Conservation (phyloP, 352 stramenopile species). For the Phytophthora boehmeriae region DNA sequence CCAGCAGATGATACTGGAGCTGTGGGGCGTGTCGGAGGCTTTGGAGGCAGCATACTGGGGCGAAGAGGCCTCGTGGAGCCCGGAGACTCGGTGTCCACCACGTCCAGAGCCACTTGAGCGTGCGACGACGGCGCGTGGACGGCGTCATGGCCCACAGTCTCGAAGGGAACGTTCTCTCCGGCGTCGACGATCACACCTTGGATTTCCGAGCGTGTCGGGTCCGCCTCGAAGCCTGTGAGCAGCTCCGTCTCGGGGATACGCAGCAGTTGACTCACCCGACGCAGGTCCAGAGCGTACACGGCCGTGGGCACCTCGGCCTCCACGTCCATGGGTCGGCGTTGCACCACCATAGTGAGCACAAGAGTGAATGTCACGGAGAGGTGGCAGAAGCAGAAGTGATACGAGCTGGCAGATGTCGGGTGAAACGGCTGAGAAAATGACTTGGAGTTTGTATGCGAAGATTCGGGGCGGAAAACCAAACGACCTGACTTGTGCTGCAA, state of each 20-base stretch:
- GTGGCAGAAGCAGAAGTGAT: constrained; percentile 13
- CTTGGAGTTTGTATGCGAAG: constrained; percentile 10
- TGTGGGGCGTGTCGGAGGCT: constrained; percentile 23
- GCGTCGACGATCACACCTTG: constrained; percentile 81
- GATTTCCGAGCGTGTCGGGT: constrained; percentile 69
- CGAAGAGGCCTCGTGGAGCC: constrained; percentile 2
- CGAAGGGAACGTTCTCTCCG: constrained; percentile 75
- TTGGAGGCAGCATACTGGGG: constrained; percentile 20
- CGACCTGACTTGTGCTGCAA: background rate
- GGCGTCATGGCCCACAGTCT: constrained; percentile 57
- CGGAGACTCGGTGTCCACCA: constrained; percentile 5
- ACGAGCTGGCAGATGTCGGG: constrained; percentile 8
- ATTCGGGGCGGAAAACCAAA: background rate
- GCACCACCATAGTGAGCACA: constrained; percentile 40
- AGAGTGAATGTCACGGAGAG: background rate
- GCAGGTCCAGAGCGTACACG: constrained; percentile 63
- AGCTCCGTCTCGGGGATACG: constrained; percentile 57
- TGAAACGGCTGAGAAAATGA: constrained; percentile 2
- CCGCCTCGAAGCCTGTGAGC: constrained; percentile 56
- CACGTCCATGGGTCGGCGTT: constrained; percentile 55
- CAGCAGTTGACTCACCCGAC: constrained; percentile 55
- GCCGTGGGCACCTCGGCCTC: constrained; percentile 59
- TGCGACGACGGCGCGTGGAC: constrained; percentile 11
- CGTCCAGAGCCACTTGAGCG: constrained; percentile 16
- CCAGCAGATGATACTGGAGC: constrained; percentile 19